Percentiles rank a stretch among this genome's conserved stretches.
Conservation (phyloP, 192 early-diverging fungal species). For the Nowakowskiella sp. region DNA sequence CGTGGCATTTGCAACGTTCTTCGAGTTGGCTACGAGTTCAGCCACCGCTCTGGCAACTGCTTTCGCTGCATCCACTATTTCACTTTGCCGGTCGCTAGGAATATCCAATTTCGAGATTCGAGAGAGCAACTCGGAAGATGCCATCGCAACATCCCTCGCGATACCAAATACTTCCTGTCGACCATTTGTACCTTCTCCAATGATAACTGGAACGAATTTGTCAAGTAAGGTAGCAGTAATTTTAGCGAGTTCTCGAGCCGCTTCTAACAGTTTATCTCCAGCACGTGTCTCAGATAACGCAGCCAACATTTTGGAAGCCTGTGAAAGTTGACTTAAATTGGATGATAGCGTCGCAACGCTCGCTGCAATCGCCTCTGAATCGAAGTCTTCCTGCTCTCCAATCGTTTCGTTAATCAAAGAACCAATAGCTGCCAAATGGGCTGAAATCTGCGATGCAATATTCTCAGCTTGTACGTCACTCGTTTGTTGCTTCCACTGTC, state of each 20-base stretch:
- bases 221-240: conserved; percentile 28
- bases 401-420: conserved; percentile 40
- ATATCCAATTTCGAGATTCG: conserved; percentile 41
- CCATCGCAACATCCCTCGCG: conserved; percentile 23
- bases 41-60: conserved; percentile 25
- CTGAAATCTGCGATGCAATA: conserved; percentile 33
- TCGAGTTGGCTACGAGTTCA: conserved; percentile 26
- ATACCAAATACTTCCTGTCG: conserved; percentile 27
- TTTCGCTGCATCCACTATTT: conserved; percentile 35
- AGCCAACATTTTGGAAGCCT: conserved; percentile 39
- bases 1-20: conserved; percentile 22
- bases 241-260: conserved; percentile 23
- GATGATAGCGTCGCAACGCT: conserved; percentile 36
- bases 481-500: conserved; percentile 48
- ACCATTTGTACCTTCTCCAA: conserved; percentile 18
- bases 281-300: conserved; percentile 16
- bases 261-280: conserved; percentile 30
- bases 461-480: conserved; percentile 43
- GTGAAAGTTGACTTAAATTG: conserved; percentile 41
- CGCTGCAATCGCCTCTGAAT: conserved; percentile 41
- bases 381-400: conserved; percentile 38
- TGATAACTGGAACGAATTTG: conserved; percentile 27
- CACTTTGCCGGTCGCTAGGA: conserved; percentile 31
- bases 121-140: conserved; percentile 23
- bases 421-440: conserved; percentile 37